Base-by-base conservation (phyloP, 352 stramenopile genomes). In the Pythium coloratum region DNA sequence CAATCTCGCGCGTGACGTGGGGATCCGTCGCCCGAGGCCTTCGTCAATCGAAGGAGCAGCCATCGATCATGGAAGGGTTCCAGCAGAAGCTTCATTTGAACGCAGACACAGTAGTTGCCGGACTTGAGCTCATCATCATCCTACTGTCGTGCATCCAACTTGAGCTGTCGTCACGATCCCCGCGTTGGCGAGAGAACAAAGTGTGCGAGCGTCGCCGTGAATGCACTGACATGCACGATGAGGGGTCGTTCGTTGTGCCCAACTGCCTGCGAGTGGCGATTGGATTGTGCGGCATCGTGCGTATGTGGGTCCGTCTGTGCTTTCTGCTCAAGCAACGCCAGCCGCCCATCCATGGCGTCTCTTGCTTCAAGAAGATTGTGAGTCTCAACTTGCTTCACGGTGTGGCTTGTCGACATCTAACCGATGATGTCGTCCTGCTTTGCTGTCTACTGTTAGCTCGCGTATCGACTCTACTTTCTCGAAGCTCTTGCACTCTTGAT, bases 121-220 rank as follows among this genome's bases (percentile, higher is more conserved):
- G 32, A 0, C 55, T 89, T 1, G 80, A 89, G 65, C 66, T 82
- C 24, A 34, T 62, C 28, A 86, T 89, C 47, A 74, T 84, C 40
- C 36, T 79, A 38, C 34, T 80, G 6, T 84, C 80, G 3, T 36
- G 71, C n/a, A 58, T 75, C 3, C 80, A 89, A 59, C 62, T 89
- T 4, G 67, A 80, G 6, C 44, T 79, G 12, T 78, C 74, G 2
- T 80, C 73, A 12, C 61, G 55, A 6, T 77, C 67, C 3, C 50
- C 78, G 5, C 60, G 76, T 12, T 89, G 80, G 80, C 76, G 80
- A 2, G 77, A 89, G 55, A 90, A 88, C 56, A 68, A 78, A 10
- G 71, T 65, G 12, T 91, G 81, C 53, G 36, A 38, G 26, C 26
- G 59, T 0, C 59, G 59, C 40, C 8, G 56, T 0, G 51, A 64